These are phyloP conservation scores for Schizonepeta tenuifolia DNA, from an alignment of 257 asterid genomes.

Conservation along the genomic window DNA sequence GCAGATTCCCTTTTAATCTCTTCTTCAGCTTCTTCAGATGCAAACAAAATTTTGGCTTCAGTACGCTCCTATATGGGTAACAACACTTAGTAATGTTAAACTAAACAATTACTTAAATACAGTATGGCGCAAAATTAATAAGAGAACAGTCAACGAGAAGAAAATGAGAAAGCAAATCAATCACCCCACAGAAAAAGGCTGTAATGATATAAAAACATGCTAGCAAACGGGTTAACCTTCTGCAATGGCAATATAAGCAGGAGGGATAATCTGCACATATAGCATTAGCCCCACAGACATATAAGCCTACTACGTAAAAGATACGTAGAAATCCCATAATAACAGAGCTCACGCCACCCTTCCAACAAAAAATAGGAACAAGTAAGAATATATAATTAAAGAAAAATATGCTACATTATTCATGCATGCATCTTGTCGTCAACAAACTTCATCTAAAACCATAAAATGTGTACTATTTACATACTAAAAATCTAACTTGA, in stretches of 20 bases:
- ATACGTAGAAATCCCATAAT: not conserved
- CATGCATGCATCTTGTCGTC: not conserved
- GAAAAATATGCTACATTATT: not conserved
- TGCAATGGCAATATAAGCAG: constrained; percentile 6
- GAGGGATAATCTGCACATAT: not conserved
- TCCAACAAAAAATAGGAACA: not conserved
- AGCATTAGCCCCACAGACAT: not conserved
- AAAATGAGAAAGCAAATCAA: constrained; percentile 17
- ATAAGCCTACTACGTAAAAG: not conserved
- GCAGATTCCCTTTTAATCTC: constrained; percentile 79
- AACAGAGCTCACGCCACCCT: not conserved
- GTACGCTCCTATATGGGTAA: constrained; percentile 69
- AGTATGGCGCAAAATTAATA: constrained; percentile 6
- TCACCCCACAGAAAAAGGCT: constrained; percentile 6
- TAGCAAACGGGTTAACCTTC: not conserved
- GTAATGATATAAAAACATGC: not conserved
- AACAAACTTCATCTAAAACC: not conserved
- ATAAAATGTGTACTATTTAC: no score
- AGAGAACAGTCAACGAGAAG: not conserved
- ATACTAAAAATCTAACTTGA: not conserved
- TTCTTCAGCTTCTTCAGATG: constrained; percentile 96
- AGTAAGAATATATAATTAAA: no score
- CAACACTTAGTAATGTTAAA: constrained; percentile 17
- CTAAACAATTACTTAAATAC: constrained; percentile 7
- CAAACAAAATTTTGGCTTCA: constrained; percentile 83